Conservation (phyloP, 164 flowering plant genomes). For the Piper longum region DNA sequence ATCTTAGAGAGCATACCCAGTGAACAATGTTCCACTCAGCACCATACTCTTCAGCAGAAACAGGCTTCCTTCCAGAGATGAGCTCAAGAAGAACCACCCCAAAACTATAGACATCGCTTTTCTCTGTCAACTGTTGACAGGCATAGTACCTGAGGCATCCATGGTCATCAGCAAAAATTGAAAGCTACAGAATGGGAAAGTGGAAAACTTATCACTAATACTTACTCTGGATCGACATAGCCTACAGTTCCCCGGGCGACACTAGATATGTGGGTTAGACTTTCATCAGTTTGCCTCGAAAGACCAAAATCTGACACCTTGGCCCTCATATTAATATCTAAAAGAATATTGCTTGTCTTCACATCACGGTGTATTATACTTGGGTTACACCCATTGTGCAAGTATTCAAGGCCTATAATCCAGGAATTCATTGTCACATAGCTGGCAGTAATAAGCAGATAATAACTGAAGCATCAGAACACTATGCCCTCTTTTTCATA, state of each 20-base stretch:
- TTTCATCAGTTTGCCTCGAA: conserved; percentile 86
- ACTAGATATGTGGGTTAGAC: conserved; percentile 82
- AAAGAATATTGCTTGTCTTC: conserved; percentile 88
- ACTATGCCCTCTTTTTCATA: conserved; percentile 5
- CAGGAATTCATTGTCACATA: not conserved
- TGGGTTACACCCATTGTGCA: conserved; percentile 95
- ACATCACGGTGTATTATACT: conserved; percentile 93
- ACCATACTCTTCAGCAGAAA: conserved; percentile 71
- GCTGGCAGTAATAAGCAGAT: not conserved
- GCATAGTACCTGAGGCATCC: conserved; percentile 58
- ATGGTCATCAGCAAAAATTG: not conserved
- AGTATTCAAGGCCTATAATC: conserved; percentile 72
- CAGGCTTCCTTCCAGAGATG: conserved; percentile 79
- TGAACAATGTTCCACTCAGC: conserved; percentile 80
- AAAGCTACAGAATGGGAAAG: not conserved
- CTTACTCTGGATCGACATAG: conserved; percentile 96
- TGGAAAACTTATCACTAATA: not conserved
- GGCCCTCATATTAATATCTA: conserved; percentile 88
- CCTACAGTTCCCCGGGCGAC: conserved; percentile 88
- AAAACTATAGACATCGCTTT: conserved; percentile 89
- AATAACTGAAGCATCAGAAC: not conserved
- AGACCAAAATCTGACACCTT: conserved; percentile 95
- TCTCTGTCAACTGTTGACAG: conserved; percentile 74
- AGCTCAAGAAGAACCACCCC: conserved; percentile 89
- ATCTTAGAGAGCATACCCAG: conserved; percentile 42